phyloP scores from a whole-genome alignment of 495 filamentous ascomycete species.

The Hypomontagnella monticulosa region DNA sequence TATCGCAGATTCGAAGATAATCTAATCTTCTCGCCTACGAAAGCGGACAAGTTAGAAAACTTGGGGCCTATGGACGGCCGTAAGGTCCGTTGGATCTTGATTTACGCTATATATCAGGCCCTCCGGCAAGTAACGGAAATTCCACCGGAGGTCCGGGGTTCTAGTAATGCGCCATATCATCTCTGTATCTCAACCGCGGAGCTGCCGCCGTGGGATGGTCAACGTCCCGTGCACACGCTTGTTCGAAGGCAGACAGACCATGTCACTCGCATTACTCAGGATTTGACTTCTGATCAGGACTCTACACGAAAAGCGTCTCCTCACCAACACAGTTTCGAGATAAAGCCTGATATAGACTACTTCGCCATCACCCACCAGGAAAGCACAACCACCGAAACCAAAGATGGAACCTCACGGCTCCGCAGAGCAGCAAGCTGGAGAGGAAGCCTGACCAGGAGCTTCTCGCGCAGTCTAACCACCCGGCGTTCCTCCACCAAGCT shows the following conservation, averaged over 20 bases:
- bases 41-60: conserved; percentile 52
- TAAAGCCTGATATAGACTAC: conserved; percentile 57
- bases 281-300: background rate
- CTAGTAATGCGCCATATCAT: conserved; percentile 51
- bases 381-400: conserved; percentile 13
- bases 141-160: conserved; percentile 51
- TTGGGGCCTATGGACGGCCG: conserved; percentile 63
- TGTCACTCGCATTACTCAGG: background rate
- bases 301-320: conserved; percentile 6
- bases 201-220: conserved; percentile 55
- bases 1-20: conserved; percentile 61
- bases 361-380: conserved; percentile 46
- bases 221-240: conserved; percentile 20
- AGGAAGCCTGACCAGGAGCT: conserved; percentile 40
- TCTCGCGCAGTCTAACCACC: conserved; percentile 33
- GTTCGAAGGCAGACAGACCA: conserved; percentile 39
- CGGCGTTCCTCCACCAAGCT: conserved; percentile 47
- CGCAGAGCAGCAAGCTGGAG: conserved; percentile 26
- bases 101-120: conserved; percentile 75
- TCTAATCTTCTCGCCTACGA: conserved; percentile 47
- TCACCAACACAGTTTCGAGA: conserved; percentile 32
- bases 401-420: conserved; percentile 15
- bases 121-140: conserved; percentile 60
- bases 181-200: conserved; percentile 52
- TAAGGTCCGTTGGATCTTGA: conserved; percentile 75